Percentiles rank a stretch among this genome's conserved stretches.
These are phyloP conservation scores for Ceratocystis variospora DNA, from an alignment of 2,329 filamentous ascomycete species.

Conservation along the genomic window DNA sequence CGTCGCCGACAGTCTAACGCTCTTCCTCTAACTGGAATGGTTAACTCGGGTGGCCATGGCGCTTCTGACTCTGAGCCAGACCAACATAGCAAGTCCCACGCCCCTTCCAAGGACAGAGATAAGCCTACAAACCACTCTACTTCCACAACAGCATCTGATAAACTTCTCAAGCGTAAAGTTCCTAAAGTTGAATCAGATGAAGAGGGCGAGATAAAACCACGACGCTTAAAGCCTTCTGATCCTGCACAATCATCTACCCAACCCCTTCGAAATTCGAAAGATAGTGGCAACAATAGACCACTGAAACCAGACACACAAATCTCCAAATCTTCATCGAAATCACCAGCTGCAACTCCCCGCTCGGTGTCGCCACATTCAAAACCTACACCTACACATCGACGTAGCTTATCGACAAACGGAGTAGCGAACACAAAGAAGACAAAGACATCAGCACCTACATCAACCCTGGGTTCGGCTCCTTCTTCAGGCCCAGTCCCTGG, in stretches of 20 bases:
- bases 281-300: constrained; percentile 11
- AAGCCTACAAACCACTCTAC: constrained; percentile 27
- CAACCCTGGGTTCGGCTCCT: background rate
- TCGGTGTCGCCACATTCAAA: constrained; percentile 46
- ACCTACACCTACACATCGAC: constrained; percentile 39
- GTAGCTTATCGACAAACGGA: constrained; percentile 50
- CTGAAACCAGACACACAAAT: constrained; percentile 3
- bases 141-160: constrained; percentile 3
- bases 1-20: constrained; percentile 14
- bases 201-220: constrained; percentile 39
- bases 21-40: background rate
- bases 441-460: constrained; percentile 37
- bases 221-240: constrained; percentile 33
- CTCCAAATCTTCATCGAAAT: constrained; percentile 5
- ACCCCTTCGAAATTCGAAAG: constrained; percentile 2
- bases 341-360: constrained; percentile 22
- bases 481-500: background rate
- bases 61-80: constrained; percentile 44
- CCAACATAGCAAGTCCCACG: constrained; percentile 33
- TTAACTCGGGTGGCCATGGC: constrained; percentile 24
- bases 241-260: constrained; percentile 19
- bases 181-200: constrained; percentile 44
- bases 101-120: constrained; percentile 35
- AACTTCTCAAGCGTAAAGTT: constrained; percentile 39
- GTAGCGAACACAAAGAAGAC: constrained; percentile 51